Percentiles rank a stretch among this genome's conserved stretches.
Evolutionary conservation across 495 filamentous ascomycete genomes (phyloP).

Genomic region (Penicillium riverlandense): DNA sequence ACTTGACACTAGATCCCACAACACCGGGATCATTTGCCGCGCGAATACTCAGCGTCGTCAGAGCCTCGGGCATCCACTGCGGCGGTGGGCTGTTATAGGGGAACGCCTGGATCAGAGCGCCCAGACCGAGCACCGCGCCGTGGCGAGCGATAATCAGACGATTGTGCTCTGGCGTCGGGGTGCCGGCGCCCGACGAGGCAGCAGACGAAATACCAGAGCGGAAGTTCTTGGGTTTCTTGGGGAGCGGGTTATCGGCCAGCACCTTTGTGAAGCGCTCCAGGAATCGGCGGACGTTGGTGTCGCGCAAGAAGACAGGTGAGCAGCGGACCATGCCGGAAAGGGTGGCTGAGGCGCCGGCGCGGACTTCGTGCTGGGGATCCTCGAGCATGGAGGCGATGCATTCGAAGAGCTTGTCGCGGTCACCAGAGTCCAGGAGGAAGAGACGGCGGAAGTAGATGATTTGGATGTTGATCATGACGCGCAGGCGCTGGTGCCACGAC

Average conservation of each 20-base stretch:
- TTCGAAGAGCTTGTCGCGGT: constrained; percentile 76
- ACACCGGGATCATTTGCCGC: constrained; percentile 85
- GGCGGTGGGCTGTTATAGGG: constrained; percentile 92
- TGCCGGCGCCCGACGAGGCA: constrained; percentile 53
- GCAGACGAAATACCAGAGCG: constrained; percentile 31
- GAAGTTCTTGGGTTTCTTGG: constrained; percentile 55
- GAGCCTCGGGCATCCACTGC: constrained; percentile 85
- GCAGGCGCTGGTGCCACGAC: constrained; percentile 94
- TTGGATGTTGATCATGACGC: constrained; percentile 98
- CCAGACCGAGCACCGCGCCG: constrained; percentile 86
- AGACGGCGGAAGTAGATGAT: constrained; percentile 97
- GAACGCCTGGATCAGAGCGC: constrained; percentile 91
- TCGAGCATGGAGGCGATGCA: constrained; percentile 91
- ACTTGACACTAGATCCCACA: constrained; percentile 97
- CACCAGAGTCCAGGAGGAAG: constrained; percentile 74
- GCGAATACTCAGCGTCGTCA: constrained; percentile 76
- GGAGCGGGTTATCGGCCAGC: constrained; percentile 74
- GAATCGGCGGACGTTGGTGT: constrained; percentile 64
- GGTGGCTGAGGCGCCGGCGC: constrained; percentile 84
- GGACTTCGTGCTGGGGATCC: constrained; percentile 88
- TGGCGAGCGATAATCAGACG: constrained; percentile 75
- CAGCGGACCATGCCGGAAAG: constrained; percentile 97
- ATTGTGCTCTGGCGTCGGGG: constrained; percentile 77
- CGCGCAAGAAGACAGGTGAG: constrained; percentile 76
- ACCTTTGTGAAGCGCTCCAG: constrained; percentile 73